phyloP scores from a whole-genome alignment of 208 protist species.

The Leishmania guyanensis region DNA sequence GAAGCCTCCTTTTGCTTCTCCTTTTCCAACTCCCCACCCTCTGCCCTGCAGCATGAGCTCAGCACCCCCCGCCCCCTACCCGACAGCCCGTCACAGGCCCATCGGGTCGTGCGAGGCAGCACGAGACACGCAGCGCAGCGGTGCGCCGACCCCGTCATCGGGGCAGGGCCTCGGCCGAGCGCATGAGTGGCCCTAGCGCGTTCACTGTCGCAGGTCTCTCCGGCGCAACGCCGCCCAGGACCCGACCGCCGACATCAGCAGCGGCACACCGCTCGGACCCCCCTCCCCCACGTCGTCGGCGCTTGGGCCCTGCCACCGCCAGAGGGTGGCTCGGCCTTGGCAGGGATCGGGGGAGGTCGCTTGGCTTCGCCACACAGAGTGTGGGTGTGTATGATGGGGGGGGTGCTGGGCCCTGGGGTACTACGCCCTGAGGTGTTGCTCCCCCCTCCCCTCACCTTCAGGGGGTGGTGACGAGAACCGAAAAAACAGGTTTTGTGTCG shows the following conservation, averaged over 20 bases:
- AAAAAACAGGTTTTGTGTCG: background rate
- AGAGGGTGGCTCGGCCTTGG: background rate
- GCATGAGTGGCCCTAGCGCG: background rate
- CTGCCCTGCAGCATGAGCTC: background rate
- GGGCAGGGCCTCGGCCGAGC: background rate
- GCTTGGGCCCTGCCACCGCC: background rate
- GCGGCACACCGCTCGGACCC: background rate
- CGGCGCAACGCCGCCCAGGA: background rate
- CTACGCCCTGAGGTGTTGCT: background rate
- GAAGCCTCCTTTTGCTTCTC: background rate
- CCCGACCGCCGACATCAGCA: background rate
- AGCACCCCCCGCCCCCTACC: background rate
- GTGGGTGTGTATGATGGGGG: background rate
- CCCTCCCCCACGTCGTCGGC: background rate
- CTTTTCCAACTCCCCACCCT: too few relatives aligned
- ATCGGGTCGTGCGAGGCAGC: background rate
- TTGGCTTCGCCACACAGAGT: background rate
- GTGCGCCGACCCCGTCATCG: background rate
- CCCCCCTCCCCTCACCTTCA: too few relatives aligned
- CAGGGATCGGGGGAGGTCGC: background rate
- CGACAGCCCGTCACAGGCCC: background rate
- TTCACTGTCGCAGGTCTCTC: background rate
- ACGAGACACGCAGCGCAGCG: background rate
- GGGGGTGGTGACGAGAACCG: background rate
- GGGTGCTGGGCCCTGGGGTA: background rate